Conservation (phyloP, 345 rosid species). For the Cardamine occulta region DNA sequence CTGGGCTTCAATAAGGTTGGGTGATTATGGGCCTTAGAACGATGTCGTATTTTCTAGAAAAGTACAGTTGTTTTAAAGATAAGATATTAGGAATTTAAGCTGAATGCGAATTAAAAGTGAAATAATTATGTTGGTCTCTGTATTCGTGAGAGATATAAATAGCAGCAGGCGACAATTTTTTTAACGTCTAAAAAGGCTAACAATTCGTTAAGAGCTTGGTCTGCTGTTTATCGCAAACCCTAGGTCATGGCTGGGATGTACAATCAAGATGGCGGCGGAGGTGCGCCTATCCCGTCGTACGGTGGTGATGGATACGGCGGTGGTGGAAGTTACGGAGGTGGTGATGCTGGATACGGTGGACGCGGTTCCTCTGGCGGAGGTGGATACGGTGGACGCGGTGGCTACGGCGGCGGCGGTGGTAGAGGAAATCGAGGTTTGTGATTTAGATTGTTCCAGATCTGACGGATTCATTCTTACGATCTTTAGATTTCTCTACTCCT, state of each 20-base stretch:
- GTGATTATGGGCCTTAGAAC: background rate
- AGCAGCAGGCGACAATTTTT: background rate
- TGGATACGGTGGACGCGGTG: constrained; percentile 50
- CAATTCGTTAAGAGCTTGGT: constrained; percentile 23
- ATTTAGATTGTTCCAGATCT: constrained; percentile 32
- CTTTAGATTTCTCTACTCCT: constrained; percentile 11
- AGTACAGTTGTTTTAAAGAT: constrained; percentile 19
- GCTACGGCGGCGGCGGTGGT: constrained; percentile 51
- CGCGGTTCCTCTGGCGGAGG: constrained; percentile 52
- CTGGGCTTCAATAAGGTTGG: background rate
- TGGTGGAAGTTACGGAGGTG: constrained; percentile 52
- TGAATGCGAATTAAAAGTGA: background rate
- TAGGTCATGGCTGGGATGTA: constrained; percentile 76
- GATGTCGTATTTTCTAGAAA: background rate
- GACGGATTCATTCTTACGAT: background rate
- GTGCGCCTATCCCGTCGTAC: constrained; percentile 47
- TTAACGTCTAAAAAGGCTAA: background rate
- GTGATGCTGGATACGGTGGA: constrained; percentile 48
- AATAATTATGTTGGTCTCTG: background rate
- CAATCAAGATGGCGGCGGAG: constrained; percentile 70
- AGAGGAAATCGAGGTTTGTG: constrained; percentile 61
- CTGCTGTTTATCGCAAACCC: constrained; percentile 38
- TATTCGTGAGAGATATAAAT: constrained; percentile 16
- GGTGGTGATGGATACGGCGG: constrained; percentile 53
- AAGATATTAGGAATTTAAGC: constrained; percentile 8